Conservation (phyloP, 1,284 basidiomycete species). For the Naganishia cerealis region DNA sequence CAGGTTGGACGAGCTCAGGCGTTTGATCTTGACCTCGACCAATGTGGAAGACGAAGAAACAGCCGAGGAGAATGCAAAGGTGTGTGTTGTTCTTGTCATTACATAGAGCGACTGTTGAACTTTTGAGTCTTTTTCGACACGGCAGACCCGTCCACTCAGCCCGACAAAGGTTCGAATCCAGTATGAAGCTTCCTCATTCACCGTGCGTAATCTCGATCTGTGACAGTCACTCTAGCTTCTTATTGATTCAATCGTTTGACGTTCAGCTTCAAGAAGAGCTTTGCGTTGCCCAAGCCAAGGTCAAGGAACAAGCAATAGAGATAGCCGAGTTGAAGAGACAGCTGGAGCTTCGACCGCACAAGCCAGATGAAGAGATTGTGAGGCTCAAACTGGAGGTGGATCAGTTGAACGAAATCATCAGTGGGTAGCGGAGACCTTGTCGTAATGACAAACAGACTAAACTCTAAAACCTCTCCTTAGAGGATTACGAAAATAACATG, state of each 20-base stretch:
- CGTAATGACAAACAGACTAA: neutral
- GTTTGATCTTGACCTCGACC: constrained; percentile 79
- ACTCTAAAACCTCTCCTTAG: constrained; percentile 30
- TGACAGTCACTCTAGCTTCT: neutral
- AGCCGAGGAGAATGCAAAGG: constrained; percentile 23
- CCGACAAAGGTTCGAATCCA: constrained; percentile 65
- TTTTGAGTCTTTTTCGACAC: neutral
- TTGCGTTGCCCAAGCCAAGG: constrained; percentile 67
- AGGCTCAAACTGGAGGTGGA: constrained; percentile 48
- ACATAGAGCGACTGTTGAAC: constrained; percentile 1
- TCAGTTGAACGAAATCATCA: constrained; percentile 49
- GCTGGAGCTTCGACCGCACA: constrained; percentile 46
- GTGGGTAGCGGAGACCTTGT: constrained; percentile 36
- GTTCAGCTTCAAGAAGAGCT: constrained; percentile 78
- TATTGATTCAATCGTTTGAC: neutral
- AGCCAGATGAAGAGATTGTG: constrained; percentile 49
- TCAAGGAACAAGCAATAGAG: constrained; percentile 74
- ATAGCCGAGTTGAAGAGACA: constrained; percentile 60
- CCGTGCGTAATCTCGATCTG: constrained; percentile 1
- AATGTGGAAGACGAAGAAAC: constrained; percentile 66
- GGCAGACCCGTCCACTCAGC: constrained; percentile 70
- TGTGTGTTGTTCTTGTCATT: neutral
- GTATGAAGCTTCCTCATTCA: constrained; percentile 31
- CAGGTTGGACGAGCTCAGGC: constrained; percentile 78
- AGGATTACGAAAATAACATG: constrained; percentile 56